A percentile compares a stretch with the other conserved stretches of the same genome.
These are phyloP conservation scores for Aspergillus udagawae DNA, from an alignment of 2,329 filamentous ascomycete species.

Conservation along the genomic window DNA sequence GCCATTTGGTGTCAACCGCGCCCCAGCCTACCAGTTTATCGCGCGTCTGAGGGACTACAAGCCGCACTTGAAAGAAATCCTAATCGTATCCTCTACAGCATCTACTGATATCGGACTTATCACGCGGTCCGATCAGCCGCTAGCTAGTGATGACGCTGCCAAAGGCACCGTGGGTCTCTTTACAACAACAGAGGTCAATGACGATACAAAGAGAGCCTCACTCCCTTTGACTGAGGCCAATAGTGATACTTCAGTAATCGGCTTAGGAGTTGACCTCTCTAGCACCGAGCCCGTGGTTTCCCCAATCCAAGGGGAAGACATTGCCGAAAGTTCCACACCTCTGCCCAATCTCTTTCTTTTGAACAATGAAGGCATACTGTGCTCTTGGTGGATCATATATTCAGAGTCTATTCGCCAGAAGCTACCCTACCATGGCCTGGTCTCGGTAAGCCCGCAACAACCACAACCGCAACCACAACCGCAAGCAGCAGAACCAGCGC, in stretches of 20 bases:
- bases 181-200: constrained; percentile 54
- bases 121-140: constrained; percentile 65
- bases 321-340: constrained; percentile 73
- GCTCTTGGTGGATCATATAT: constrained; percentile 89
- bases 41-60: constrained; percentile 74
- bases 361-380: constrained; percentile 82
- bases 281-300: constrained; percentile 71
- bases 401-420: constrained; percentile 75
- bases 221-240: constrained; percentile 65
- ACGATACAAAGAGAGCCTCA: constrained; percentile 71
- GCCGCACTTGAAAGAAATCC: constrained; percentile 72
- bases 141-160: constrained; percentile 59
- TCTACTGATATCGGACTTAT: constrained; percentile 75
- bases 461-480: constrained; percentile 27
- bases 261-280: constrained; percentile 79
- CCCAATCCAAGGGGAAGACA: constrained; percentile 73
- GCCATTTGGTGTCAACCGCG: constrained; percentile 62
- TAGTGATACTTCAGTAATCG: constrained; percentile 73
- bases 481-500: constrained; percentile 14
- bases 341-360: constrained; percentile 79
- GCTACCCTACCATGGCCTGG: constrained; percentile 68
- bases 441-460: constrained; percentile 31
- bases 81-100: constrained; percentile 78
- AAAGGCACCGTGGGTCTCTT: constrained; percentile 64
- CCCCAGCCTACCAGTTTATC: constrained; percentile 72